Conservation (phyloP, 148 eudicot species). For the Mesembryanthemum crystallinum region DNA sequence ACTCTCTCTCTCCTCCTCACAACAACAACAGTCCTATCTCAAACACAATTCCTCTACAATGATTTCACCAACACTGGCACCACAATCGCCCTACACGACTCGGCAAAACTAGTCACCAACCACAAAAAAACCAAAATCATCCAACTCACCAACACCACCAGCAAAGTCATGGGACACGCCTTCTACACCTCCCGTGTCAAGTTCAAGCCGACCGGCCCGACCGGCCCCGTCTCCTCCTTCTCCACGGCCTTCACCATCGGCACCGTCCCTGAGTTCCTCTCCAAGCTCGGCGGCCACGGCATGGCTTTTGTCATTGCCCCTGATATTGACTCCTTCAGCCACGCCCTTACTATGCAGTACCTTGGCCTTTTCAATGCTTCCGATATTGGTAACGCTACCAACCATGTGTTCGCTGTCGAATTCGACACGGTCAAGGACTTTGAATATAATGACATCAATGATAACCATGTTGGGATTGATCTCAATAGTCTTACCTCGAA, state of each 20-base stretch:
- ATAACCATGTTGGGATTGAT: slow-evolving; percentile 26
- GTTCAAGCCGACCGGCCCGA: slow-evolving; percentile 8
- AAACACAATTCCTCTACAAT: too few species aligned
- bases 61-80: too few species aligned
- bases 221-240: slow-evolving; percentile 2
- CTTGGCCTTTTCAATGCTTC: slow-evolving; percentile 23
- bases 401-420: slow-evolving; percentile 37
- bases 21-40: too few species aligned
- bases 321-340: neutral
- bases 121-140: neutral
- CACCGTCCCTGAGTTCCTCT: neutral
- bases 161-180: slow-evolving; percentile 13
- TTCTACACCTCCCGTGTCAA: slow-evolving; percentile 11
- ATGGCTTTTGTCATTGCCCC: slow-evolving; percentile 36
- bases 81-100: too few species aligned
- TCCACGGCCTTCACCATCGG: slow-evolving; percentile 24
- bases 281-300: slow-evolving; percentile 44
- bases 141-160: slow-evolving; percentile 21
- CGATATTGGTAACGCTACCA: slow-evolving; percentile 11
- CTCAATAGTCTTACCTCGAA: slow-evolving; percentile 7
- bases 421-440: slow-evolving; percentile 27
- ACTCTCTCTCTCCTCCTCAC: too few species aligned
- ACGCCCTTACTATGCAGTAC: slow-evolving; percentile 21
- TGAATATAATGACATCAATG: slow-evolving; percentile 27
- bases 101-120: too few species aligned